A percentile compares a stretch with the other conserved stretches of the same genome.
These are phyloP conservation scores for Monilinia polystroma DNA, from an alignment of 2,329 filamentous ascomycete species.

Conservation along the genomic window DNA sequence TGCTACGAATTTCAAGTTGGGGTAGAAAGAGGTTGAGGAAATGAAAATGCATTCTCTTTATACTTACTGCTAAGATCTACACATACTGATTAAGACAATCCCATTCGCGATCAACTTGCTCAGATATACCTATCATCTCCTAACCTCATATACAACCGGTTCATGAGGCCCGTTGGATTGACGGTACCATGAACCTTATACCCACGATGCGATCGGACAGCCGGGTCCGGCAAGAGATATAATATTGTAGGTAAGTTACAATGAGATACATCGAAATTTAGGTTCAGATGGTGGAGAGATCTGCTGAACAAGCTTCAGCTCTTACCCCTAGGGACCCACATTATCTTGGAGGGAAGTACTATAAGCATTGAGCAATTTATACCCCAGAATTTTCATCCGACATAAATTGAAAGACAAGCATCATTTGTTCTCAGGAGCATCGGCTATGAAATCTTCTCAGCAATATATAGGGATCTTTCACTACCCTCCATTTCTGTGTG, in stretches of 20 bases:
- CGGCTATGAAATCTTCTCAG: neutral
- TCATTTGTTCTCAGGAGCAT: neutral
- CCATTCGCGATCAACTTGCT: neutral
- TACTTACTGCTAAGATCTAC: neutral
- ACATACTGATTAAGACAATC: neutral
- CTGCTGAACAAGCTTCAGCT: neutral
- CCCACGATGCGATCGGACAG: conserved; percentile 4
- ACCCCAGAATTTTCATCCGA: neutral
- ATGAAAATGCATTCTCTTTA: neutral
- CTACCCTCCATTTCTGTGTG: neutral
- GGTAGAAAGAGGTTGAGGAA: neutral
- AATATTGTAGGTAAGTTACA: too few species aligned
- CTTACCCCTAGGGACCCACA: neutral
- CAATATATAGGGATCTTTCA: conserved; percentile 5
- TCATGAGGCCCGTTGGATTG: conserved; percentile 17
- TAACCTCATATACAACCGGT: conserved; percentile 2
- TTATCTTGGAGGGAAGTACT: neutral
- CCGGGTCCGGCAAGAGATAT: conserved; percentile 9
- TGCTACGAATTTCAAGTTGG: neutral
- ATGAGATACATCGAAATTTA: neutral
- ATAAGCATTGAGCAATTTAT: neutral
- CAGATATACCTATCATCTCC: neutral
- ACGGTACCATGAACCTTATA: conserved; percentile 15
- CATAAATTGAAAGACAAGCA: conserved; percentile 12
- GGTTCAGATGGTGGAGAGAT: neutral